A percentile compares a stretch with the other conserved stretches of the same genome.
Conservation (phyloP, 2,329 filamentous ascomycete species). For the Aureobasidium subglaciale region DNA sequence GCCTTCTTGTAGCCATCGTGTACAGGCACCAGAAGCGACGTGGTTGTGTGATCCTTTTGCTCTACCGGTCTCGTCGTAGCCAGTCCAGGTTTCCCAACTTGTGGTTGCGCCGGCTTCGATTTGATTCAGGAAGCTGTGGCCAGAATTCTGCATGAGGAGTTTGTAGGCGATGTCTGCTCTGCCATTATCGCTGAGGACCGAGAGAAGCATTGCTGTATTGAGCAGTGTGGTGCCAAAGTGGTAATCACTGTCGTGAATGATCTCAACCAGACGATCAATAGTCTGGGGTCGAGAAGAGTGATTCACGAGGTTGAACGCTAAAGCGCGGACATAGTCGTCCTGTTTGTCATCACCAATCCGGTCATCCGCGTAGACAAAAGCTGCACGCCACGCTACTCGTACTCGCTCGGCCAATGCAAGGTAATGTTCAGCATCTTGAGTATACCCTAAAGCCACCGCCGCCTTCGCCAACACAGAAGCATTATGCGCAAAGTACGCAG, state of each 20-base stretch:
- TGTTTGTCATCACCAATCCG: conserved; percentile 10
- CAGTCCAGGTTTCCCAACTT: conserved; percentile 1
- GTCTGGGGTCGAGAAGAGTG: background rate
- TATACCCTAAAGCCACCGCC: background rate
- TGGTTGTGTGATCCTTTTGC: conserved; percentile 5
- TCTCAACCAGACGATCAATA: background rate
- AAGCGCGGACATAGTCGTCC: conserved; percentile 7
- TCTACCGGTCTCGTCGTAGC: background rate
- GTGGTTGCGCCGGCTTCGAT: conserved; percentile 8
- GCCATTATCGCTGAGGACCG: conserved; percentile 1
- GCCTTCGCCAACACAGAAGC: background rate
- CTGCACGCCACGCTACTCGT: background rate
- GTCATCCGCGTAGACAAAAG: background rate
- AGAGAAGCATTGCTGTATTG: conserved; percentile 7
- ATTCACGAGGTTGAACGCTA: background rate
- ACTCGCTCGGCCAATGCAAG: background rate
- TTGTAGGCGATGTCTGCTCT: conserved; percentile 5
- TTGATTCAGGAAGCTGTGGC: background rate
- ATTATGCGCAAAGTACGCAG: conserved; percentile 9
- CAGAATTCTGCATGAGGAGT: background rate
- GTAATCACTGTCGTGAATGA: background rate
- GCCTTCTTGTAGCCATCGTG: conserved; percentile 11
- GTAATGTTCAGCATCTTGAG: conserved; percentile 6
- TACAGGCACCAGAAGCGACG: background rate
- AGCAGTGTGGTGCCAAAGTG: conserved; percentile 9